Evolutionary conservation across 139 green algal genomes (phyloP), one percentile per base, ranked within the genome.

Genomic region (Micromonas pusilla): DNA sequence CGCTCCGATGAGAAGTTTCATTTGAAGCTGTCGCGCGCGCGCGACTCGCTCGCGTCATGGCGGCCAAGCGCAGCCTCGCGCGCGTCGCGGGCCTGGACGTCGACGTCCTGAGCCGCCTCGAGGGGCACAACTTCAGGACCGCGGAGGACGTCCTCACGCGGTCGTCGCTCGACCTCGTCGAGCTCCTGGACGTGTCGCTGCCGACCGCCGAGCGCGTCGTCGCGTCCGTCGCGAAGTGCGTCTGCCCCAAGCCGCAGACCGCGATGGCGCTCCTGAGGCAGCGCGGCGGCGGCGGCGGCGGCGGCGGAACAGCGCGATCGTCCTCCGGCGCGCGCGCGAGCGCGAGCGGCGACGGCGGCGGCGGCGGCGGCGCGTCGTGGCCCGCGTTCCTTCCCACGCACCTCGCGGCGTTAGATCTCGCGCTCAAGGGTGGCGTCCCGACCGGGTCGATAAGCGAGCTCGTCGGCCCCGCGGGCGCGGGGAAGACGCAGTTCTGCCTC

Each of bases 401-500:
- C 21, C n/a, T 80, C n/a, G n/a, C 34, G 16, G 23, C 57, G 36
- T 16, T 80, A 16, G 74, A 80, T 28, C 26, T 64, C 34, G 60
- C 38, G 0, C 60, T 80, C 1, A 2, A 28, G 32, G 74, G 74
- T 0, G 74, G 74, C 31, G 23, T 80, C n/a, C 60, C 52, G 5
- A 39, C 62, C 9, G 74, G 62, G 25, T 31, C 25, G 26, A 33
- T 80, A 25, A 80, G 32, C 21, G 74, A 80, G 28, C 20, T 80
- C 34, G 74, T 80, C 34, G 74, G 60, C 6, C 31, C 57, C 21
- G 74, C 74, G 54, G 74, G 74, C n/a, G 38, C 36, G 1, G 74
- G 74, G 3, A 80, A 80, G 31, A 80, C 74, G 74, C 74, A 80
- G 31, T 37, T 83, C 53, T 81, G 31, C 32, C 62, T 83, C 21